Evolutionary conservation across 176 grass and related monocot genomes (phyloP), one percentile per base, ranked within the genome.

Genomic region (Hordeum marinum): DNA sequence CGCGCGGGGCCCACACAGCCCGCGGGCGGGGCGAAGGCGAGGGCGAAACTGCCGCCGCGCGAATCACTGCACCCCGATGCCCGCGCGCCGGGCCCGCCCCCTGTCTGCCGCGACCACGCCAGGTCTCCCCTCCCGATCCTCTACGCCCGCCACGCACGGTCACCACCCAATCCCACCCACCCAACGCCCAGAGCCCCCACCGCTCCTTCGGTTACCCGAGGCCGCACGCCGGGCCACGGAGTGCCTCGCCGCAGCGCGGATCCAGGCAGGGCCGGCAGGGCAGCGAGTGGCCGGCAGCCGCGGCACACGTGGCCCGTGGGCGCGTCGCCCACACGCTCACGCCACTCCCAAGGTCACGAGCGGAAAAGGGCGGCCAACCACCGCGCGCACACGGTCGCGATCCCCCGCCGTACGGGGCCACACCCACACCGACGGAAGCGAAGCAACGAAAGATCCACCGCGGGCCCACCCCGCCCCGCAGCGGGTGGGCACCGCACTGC

Each of bases 311-410:
- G 89, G 74, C 58, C 88, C 66, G 84, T 29, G 79, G 66, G 26
- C 65, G 24, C 73, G 55, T 83, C 89, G 80, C 75, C 85, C 80
- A 52, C 89, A 87, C 80, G 89, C 74, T 88, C 90, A 82, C 90
- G 82, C 75, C 62, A 82, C 59, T 88, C 79, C 79, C 82, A 71
- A 86, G 83, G 75, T 85, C 73, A 85, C 86, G 82, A 92, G 86
- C 83, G 70, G 79, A 80, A 87, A 68, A 83, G 84, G 15, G 66
- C 66, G 11, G 59, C 63, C 42, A 29, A 42, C 76, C 27, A 46
- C 48, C 48, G 68, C 79, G 75, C 58, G 17, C 73, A 27, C 24
- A 9, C 54, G 25, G 81, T 40, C 10, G 48, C 66, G 25, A 82
- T 81, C 54, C 20, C 62, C 20, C 77, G 63, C 61, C 88, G 78